A percentile compares a stretch with the other conserved stretches of the same genome.
Evolutionary conservation across 768 basidiomycete genomes (phyloP).

Genomic region (Jaapia argillacea): DNA sequence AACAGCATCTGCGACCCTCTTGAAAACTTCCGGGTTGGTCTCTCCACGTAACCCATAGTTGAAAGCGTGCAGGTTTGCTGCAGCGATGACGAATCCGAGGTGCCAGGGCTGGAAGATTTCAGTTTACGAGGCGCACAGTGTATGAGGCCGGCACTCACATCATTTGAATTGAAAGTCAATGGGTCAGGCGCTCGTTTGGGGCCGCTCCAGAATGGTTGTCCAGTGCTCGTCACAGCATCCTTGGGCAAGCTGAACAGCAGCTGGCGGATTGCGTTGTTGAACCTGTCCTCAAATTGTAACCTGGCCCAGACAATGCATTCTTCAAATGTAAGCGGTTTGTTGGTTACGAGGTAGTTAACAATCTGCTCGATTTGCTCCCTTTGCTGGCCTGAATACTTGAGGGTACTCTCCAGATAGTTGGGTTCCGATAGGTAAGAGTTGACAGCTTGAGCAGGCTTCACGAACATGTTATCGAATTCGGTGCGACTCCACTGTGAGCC

Average conservation of each 20-base stretch:
- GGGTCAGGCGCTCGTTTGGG: slow-evolving; percentile 96
- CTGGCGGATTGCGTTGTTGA: slow-evolving; percentile 88
- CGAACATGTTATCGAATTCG: slow-evolving; percentile 87
- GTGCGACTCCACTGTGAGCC: slow-evolving; percentile 75
- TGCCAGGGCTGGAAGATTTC: slow-evolving; percentile 66
- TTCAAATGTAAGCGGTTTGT: slow-evolving; percentile 92
- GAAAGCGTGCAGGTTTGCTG: slow-evolving; percentile 93
- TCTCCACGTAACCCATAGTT: slow-evolving; percentile 96
- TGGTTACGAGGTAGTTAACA: slow-evolving; percentile 77
- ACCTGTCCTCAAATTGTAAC: slow-evolving; percentile 89
- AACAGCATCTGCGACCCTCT: slow-evolving; percentile 74
- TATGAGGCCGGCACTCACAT: slow-evolving; percentile 69
- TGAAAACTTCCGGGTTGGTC: slow-evolving; percentile 68
- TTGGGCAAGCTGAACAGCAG: slow-evolving; percentile 90
- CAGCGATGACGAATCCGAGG: slow-evolving; percentile 82
- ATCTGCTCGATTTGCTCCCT: slow-evolving; percentile 86
- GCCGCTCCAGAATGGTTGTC: slow-evolving; percentile 98
- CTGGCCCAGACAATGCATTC: slow-evolving; percentile 98
- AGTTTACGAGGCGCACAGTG: too few species aligned
- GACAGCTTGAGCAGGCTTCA: slow-evolving; percentile 88
- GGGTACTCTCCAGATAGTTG: slow-evolving; percentile 83
- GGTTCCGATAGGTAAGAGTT: slow-evolving; percentile 97
- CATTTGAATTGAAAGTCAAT: slow-evolving; percentile 73
- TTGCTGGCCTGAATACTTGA: slow-evolving; percentile 89
- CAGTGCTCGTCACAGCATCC: slow-evolving; percentile 83